Evolutionary conservation across 2,329 filamentous ascomycete genomes (phyloP).

Genomic region (Botrytis tulipae): DNA sequence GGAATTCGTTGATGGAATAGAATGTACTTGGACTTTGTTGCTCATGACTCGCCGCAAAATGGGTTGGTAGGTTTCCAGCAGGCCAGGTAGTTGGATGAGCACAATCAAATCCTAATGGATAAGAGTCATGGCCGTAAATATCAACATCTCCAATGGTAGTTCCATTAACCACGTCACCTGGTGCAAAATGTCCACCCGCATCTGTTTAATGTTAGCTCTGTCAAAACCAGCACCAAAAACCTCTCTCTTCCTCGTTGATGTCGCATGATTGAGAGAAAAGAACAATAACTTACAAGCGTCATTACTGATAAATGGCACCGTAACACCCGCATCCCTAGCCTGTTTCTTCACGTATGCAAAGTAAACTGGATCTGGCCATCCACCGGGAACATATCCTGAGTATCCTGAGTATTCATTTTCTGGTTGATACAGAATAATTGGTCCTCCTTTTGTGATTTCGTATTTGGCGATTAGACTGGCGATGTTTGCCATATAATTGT

Average conservation of each 20-base stretch:
- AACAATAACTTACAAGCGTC: conserved; percentile 51
- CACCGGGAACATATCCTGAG: conserved; percentile 44
- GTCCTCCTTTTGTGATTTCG: conserved; percentile 81
- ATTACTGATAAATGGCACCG: conserved; percentile 74
- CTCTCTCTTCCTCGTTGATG: neutral
- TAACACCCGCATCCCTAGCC: conserved; percentile 63
- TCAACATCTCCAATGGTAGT: conserved; percentile 37
- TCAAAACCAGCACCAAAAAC: neutral
- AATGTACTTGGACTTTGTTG: conserved; percentile 63
- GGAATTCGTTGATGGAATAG: conserved; percentile 61
- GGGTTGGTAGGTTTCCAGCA: conserved; percentile 52
- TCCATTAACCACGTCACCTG: conserved; percentile 33
- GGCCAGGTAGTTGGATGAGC: conserved; percentile 57
- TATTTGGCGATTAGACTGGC: conserved; percentile 66
- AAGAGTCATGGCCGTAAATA: conserved; percentile 44
- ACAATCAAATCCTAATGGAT: conserved; percentile 48
- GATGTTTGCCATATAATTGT: conserved; percentile 58
- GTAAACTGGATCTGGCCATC: conserved; percentile 66
- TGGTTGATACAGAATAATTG: conserved; percentile 74
- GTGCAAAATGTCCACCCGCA: conserved; percentile 34
- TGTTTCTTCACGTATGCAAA: conserved; percentile 70
- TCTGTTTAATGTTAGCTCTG: conserved; percentile 23
- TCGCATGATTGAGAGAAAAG: neutral
- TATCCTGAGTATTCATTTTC: conserved; percentile 75
- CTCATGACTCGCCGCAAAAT: conserved; percentile 53